A percentile compares a stretch with the other conserved stretches of the same genome.
Evolutionary conservation across 108 stramenopile species (phyloP).

Genomic region (Skeletonema marinoi): DNA sequence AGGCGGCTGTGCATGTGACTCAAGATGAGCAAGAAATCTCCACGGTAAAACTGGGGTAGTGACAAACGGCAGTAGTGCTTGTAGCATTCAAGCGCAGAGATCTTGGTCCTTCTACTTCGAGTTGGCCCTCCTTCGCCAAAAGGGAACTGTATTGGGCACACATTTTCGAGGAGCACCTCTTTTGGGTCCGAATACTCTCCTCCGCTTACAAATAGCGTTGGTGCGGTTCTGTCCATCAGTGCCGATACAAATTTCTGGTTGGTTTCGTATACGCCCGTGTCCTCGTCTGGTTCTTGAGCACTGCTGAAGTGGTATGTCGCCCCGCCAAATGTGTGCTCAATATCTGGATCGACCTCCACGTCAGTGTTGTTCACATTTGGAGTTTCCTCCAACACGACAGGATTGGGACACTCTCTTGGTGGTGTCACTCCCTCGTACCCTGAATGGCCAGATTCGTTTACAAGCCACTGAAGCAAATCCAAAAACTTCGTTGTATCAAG

Average conservation of each 20-base stretch:
- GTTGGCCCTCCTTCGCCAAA: conserved; percentile 24
- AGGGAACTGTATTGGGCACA: conserved; percentile 15
- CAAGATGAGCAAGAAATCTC: conserved; percentile 15
- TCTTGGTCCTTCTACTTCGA: not conserved
- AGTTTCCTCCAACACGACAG: not conserved
- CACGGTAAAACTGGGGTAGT: conserved; percentile 6
- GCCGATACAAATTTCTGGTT: not conserved
- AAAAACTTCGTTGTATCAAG: not conserved
- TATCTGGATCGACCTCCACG: not conserved
- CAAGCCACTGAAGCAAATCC: not conserved
- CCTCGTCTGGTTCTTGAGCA: not conserved
- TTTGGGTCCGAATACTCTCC: not conserved
- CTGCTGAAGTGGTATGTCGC: not conserved
- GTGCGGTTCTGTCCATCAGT: not conserved
- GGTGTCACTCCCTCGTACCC: not conserved
- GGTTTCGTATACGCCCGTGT: not conserved
- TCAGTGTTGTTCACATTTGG: not conserved
- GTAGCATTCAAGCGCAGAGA: conserved; percentile 8
- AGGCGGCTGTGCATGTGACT: conserved; percentile 15
- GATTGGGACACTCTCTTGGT: not conserved
- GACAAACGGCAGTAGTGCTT: conserved; percentile 1
- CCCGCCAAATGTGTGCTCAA: not conserved
- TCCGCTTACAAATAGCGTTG: conserved; percentile 4
- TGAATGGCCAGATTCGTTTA: not conserved
- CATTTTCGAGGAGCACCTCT: conserved; percentile 6